These are phyloP conservation scores for Vigna angularis DNA, from an alignment of 306 rosid species.

Conservation along the genomic window DNA sequence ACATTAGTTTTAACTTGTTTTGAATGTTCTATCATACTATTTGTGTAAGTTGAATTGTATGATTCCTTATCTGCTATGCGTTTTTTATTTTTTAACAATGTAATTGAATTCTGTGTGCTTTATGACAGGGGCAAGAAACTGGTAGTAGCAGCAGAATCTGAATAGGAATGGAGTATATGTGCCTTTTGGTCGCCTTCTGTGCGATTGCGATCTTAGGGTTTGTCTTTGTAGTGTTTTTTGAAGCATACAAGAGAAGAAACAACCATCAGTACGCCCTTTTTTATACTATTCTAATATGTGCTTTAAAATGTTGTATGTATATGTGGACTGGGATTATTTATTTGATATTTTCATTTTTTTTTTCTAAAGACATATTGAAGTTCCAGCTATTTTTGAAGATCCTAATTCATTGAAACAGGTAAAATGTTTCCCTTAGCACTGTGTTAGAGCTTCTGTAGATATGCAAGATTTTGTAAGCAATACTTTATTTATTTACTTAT, in stretches of 20 bases:
- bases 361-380: slow-evolving; percentile 73
- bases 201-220: slow-evolving; percentile 52
- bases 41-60: not conserved
- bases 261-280: slow-evolving; percentile 63
- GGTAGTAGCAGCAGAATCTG: slow-evolving; percentile 29
- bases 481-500: not conserved
- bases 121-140: slow-evolving; percentile 29
- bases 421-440: slow-evolving; percentile 29
- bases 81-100: slow-evolving; percentile 30
- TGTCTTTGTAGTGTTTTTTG: slow-evolving; percentile 56
- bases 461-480: slow-evolving; percentile 19
- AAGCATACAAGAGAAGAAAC: slow-evolving; percentile 77
- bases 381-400: slow-evolving; percentile 83
- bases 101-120: slow-evolving; percentile 17
- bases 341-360: slow-evolving; percentile 34
- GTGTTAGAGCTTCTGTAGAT: slow-evolving; percentile 2
- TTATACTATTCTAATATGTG: not conserved
- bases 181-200: slow-evolving; percentile 49
- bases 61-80: not conserved
- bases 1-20: not conserved
- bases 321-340: not conserved
- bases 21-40: not conserved
- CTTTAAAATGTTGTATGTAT: not conserved
- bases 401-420: slow-evolving; percentile 83
- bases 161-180: slow-evolving; percentile 49